Evolutionary conservation across 495 filamentous ascomycete genomes (phyloP).

Genomic region (Penicillium coffeae): DNA sequence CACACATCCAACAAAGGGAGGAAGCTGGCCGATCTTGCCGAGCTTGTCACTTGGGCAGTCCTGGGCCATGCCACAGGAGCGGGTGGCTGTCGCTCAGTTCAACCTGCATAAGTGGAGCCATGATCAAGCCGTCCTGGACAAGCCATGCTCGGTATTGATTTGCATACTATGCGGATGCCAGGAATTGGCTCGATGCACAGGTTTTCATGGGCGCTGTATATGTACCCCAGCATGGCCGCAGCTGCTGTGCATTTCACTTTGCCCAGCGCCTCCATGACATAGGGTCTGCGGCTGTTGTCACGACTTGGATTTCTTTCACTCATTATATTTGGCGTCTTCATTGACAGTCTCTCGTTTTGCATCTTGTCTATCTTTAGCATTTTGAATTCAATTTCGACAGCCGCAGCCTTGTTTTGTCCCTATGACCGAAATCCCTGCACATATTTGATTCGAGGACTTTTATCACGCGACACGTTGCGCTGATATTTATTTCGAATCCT

Average conservation of each 20-base stretch:
- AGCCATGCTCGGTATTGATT: constrained; percentile 22
- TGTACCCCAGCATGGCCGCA: constrained; percentile 13
- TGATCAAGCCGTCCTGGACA: constrained; percentile 19
- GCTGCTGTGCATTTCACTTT: constrained; percentile 12
- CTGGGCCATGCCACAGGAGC: constrained; percentile 24
- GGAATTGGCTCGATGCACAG: constrained; percentile 10
- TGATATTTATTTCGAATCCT: not conserved
- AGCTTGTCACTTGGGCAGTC: constrained; percentile 18
- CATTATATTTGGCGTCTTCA: constrained; percentile 13
- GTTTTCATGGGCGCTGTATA: constrained; percentile 12
- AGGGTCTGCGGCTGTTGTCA: constrained; percentile 14
- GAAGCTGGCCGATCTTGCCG: constrained; percentile 10
- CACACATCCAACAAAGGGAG: constrained; percentile 23
- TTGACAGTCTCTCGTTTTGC: constrained; percentile 25
- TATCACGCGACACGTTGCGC: not conserved
- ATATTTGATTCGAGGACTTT: not conserved
- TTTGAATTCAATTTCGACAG: constrained; percentile 10
- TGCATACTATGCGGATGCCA: constrained; percentile 25
- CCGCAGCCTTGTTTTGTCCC: constrained; percentile 12
- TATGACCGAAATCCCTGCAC: constrained; percentile 1
- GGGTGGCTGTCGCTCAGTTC: constrained; percentile 19
- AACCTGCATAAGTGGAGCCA: constrained; percentile 18
- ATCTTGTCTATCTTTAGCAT: constrained; percentile 23
- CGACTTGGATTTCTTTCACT: constrained; percentile 15
- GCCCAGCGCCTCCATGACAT: constrained; percentile 24